Base-by-base conservation (phyloP, 257 asterid species). In the Jacaranda mimosifolia region DNA sequence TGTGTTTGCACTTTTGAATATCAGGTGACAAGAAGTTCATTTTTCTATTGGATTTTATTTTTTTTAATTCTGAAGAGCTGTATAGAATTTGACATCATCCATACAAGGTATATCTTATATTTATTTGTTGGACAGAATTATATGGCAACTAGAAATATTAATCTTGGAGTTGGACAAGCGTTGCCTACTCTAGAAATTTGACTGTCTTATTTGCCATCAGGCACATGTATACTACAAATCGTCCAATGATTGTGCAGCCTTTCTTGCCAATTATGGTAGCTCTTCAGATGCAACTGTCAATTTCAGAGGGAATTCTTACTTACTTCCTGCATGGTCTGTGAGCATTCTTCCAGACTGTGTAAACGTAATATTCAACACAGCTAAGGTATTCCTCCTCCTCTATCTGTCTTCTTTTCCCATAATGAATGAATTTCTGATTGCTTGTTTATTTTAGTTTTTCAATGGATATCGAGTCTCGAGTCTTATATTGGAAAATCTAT, bases 321-420 rank as follows among this genome's bases (percentile, higher is more conserved):
- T 85, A 11, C 91, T 92, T 79, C 94, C 94, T 80, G 96, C 97
- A 62, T 92, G 97, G 97, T 92, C 97, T 77, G 97, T 92, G 62
- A 90, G 97, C 89, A 90, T 92, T 77, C 97, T 92, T 85, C 97
- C 97, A 0, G 96, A 92, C 76, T 92, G 96, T 46, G 76, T 63
- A 76, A 90, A 89, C 64, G 97, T 87, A 26, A 77, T 90, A 66
- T 88, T 87, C 87, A 92, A 90, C 88, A 86, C 97, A 0, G 97
- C 97, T 40, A 87, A 88, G 96, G 97, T 92, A 86, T 49, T 67
- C 53, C 75, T 39, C 56, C 17, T 5, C 36, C 59, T 15, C 56
- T 32, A 10, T 62, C 46, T 77, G 58, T 57, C 43, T 35, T 72
- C 15, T 18, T 35, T 40, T 21, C 49, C 59, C 72, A 42, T 19